Evolutionary conservation across 2,329 filamentous ascomycete genomes (phyloP), one percentile per base, ranked within the genome.

Genomic region (Leptosphaerulina australis): DNA sequence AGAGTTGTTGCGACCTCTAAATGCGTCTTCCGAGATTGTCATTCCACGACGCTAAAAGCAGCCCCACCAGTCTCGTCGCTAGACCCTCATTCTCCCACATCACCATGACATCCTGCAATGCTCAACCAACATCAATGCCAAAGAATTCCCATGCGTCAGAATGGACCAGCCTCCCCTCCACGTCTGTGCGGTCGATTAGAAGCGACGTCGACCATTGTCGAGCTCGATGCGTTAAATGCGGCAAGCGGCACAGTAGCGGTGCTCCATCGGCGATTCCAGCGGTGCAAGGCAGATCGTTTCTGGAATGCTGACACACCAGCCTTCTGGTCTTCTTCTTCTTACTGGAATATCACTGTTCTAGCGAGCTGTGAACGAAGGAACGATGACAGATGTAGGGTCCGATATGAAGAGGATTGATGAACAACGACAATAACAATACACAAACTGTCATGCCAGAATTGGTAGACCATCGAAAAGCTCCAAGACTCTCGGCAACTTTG

Each of bases 401-500:
- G 29, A 17, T 30, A 35, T 11, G 8, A 38, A 30, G n/a, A 37
- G 18, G 38, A 39, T 21, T 12, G 21, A 31, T 14, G 14, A 49
- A 31, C 37, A 43, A 21, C 25, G 8, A 31, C 20, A 49, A 31
- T 31, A 43, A 21, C 25, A 12, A 31, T 15, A 26, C 6, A 8
- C 15, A 15, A 49, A 15, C 21, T 37, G 31, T 24, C 25, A 34
- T 43, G 26, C 17, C 17, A 12, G 9, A 39, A 39, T 28, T n/a
- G 36, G 36, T 29, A 39, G 25, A 20, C 25, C 5, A 20, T 28
- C 24, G 10, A 26, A 20, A 11, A n/a, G 5, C n/a, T 25, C 11
- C 29, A 12, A 43, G 34, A 28, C 22, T 24, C 46, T 51, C 8
- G 33, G 46, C 43, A 39, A 37, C 17, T 29, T 37, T 40, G 24